Percentiles rank a stretch among this genome's conserved stretches.
Evolutionary conservation across 208 protist species (phyloP).

Genomic region (Trypanosoma conorhini): DNA sequence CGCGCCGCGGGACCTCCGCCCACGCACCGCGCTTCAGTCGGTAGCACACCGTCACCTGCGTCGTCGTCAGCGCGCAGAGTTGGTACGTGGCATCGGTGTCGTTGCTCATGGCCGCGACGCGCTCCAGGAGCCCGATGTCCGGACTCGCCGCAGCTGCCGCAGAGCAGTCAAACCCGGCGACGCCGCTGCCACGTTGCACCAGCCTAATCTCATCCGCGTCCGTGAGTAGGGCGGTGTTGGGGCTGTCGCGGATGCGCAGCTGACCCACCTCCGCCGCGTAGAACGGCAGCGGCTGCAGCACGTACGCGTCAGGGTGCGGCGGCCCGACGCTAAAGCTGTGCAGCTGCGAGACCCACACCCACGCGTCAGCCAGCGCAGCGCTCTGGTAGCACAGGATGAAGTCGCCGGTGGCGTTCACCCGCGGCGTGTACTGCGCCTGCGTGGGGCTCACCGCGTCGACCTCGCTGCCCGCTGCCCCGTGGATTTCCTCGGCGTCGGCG

Average conservation of each 20-base stretch:
- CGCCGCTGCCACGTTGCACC: constrained; percentile 31
- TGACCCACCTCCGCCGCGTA: constrained; percentile 61
- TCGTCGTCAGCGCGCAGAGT: constrained; percentile 49
- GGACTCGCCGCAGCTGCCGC: constrained; percentile 33
- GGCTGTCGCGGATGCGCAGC: constrained; percentile 48
- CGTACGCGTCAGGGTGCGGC: constrained; percentile 63
- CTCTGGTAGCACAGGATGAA: constrained; percentile 89
- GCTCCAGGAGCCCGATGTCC: constrained; percentile 38
- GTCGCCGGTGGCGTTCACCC: constrained; percentile 64
- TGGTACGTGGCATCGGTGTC: constrained; percentile 46
- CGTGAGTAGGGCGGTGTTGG: constrained; percentile 31
- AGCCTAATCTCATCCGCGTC: constrained; percentile 52
- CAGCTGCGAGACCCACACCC: constrained; percentile 61
- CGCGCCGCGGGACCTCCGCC: constrained; percentile 75
- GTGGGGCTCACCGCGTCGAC: constrained; percentile 45
- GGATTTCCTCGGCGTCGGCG: constrained; percentile 54
- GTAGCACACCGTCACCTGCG: constrained; percentile 79
- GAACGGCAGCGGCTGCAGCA: constrained; percentile 35
- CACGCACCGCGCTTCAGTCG: constrained; percentile 43
- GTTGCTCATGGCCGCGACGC: constrained; percentile 42
- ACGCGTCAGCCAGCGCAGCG: constrained; percentile 35
- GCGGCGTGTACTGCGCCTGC: constrained; percentile 61
- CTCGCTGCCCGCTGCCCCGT: constrained; percentile 40
- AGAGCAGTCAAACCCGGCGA: constrained; percentile 62
- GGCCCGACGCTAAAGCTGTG: constrained; percentile 61